These are phyloP conservation scores for Nematodospora valgi DNA, from an alignment of 805 yeast species.

Conservation along the genomic window DNA sequence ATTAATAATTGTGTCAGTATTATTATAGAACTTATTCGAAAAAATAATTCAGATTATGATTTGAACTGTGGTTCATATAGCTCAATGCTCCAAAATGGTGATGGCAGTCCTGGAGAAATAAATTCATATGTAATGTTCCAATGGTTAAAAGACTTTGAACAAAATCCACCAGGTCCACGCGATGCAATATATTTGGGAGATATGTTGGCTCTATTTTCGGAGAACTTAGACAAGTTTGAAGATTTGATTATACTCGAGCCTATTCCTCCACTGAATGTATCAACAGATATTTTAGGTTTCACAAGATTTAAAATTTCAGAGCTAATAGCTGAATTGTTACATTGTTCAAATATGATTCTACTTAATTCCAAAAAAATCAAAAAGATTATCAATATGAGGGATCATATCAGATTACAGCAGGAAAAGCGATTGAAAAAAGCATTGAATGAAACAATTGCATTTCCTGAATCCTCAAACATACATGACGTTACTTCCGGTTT, in stretches of 20 bases:
- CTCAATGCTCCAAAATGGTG: constrained; percentile 40
- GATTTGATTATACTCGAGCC: constrained; percentile 48
- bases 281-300: constrained; percentile 67
- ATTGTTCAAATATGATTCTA: constrained; percentile 95
- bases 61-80: constrained; percentile 79
- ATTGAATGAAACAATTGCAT: constrained; percentile 24
- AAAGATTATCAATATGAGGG: constrained; percentile 64
- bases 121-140: constrained; percentile 40
- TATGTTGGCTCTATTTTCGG: constrained; percentile 73
- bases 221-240: constrained; percentile 67
- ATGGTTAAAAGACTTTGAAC: constrained; percentile 53
- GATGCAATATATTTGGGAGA: constrained; percentile 93
- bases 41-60: constrained; percentile 95
- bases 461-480: constrained; percentile 20
- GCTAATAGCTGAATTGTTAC: constrained; percentile 87
- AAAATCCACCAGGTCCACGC: constrained; percentile 88
- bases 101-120: constrained; percentile 23
- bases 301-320: constrained; percentile 90
- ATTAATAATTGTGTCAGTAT: constrained; percentile 93
- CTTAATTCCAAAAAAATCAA: constrained; percentile 77
- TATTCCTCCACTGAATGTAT: constrained; percentile 15
- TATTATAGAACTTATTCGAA: constrained; percentile 88
- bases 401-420: constrained; percentile 50
- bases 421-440: constrained; percentile 44
- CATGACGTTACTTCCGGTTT: constrained; percentile 34